Evolutionary conservation across 208 protist genomes (phyloP).

Genomic region (Leishmania lainsoni): DNA sequence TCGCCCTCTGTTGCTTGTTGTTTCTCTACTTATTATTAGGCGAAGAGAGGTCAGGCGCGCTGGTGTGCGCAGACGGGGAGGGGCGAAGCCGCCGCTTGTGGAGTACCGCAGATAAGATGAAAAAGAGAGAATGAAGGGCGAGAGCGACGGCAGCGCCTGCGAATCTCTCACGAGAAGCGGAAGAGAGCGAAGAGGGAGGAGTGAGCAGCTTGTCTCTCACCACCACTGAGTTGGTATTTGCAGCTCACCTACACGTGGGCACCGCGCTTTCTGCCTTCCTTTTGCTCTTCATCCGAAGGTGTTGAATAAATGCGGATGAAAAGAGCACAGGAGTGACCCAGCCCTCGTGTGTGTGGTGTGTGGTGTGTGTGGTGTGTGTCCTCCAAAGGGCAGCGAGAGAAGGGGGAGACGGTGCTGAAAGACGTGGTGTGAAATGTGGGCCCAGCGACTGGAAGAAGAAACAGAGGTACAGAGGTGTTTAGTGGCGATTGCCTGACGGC

Average conservation of each 20-base stretch:
- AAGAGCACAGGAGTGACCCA: neutral
- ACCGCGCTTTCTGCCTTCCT: neutral
- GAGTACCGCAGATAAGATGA: no score
- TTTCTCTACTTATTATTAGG: no score
- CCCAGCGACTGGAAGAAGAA: neutral
- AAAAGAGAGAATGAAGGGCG: neutral
- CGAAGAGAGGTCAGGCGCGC: no score
- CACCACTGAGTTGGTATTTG: neutral
- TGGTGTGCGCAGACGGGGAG: neutral
- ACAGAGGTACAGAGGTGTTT: slow-evolving; percentile 4
- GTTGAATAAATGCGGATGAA: neutral
- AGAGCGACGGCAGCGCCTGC: neutral
- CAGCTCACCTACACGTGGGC: neutral
- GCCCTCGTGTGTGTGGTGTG: neutral
- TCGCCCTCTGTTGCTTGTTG: no score
- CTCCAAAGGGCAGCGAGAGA: neutral
- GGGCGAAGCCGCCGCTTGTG: no score
- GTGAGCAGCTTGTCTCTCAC: no score
- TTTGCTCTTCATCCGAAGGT: neutral
- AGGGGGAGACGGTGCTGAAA: neutral
- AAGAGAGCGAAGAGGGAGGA: neutral
- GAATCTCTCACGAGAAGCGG: neutral
- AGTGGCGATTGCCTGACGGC: neutral
- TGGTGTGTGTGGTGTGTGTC: neutral
- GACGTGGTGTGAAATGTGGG: neutral